phyloP scores from a whole-genome alignment of 1,139 yeast species.

The Taphrina betulina region DNA sequence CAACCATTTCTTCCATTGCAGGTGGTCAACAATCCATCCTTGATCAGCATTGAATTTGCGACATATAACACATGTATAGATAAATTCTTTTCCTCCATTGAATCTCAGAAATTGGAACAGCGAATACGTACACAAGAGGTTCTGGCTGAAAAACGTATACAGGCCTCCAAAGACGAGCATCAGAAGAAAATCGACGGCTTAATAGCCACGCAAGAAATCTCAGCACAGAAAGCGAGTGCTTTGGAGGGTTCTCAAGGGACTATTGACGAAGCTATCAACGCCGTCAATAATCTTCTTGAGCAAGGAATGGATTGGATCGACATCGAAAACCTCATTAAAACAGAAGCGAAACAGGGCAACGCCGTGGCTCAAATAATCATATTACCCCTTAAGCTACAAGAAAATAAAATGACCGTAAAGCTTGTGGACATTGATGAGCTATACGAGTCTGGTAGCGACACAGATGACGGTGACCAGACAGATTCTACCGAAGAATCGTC shows the following conservation, averaged over 20 bases:
- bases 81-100: conserved; percentile 77
- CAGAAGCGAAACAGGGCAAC: conserved; percentile 69
- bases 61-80: conserved; percentile 85
- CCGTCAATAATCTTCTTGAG: conserved; percentile 64
- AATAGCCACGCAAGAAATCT: conserved; percentile 61
- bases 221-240: conserved; percentile 68
- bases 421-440: conserved; percentile 54
- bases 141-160: conserved; percentile 69
- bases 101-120: conserved; percentile 72
- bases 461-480: conserved; percentile 43
- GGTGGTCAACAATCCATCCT: conserved; percentile 41
- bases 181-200: conserved; percentile 68
- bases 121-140: conserved; percentile 74
- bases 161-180: conserved; percentile 73
- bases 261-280: conserved; percentile 69
- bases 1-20: conserved; percentile 75
- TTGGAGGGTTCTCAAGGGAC: conserved; percentile 67
- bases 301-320: conserved; percentile 96
- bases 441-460: conserved; percentile 43
- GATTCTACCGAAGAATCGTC: conserved; percentile 44
- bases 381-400: conserved; percentile 67
- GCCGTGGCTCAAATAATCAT: conserved; percentile 61
- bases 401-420: conserved; percentile 63
- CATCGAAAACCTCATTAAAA: conserved; percentile 69
- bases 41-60: conserved; percentile 47